Evolutionary conservation across 176 grass and related monocot species (phyloP), one percentile per base, ranked within the genome.

Genomic region (Alloteropsis semialata): DNA sequence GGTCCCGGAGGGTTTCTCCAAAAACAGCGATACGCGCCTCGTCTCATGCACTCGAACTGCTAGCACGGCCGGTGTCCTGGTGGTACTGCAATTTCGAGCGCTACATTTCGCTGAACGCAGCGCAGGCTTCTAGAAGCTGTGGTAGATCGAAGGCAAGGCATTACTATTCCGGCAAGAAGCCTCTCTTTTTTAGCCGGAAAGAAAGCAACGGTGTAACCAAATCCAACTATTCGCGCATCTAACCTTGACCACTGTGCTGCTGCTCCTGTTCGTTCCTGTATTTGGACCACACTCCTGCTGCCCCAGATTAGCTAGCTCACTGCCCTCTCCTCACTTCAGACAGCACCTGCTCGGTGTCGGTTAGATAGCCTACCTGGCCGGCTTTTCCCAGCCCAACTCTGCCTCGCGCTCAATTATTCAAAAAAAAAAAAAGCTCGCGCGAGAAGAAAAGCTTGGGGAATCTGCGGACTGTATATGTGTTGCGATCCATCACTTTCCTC

Each of bases 341-440:
- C n/a, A 56, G 54, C 74, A 39, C 54, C 22, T 28, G 54, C 10
- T 34, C 22, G 22, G 45, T 61, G 56, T 33, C 71, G 33, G 17
- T 80, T 65, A 10, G 45, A 54, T 86, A 45, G 84, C 56, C 72
- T 74, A 87, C 56, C 59, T 27, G 58, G 34, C 32, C 50, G 5
- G 70, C 62, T 30, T 2, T 3, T 17, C 44, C 67, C 41, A 7
- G 22, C 2, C 65, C 38, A 68, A 19, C n/a, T 41, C 64, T 21
- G 18, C 13, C 45, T 15, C 13, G 13, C 13, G 21, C 49, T 21
- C 33, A 18, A 17, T 65, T n/a, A n/a, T n/a, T n/a, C n/a, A n/a
- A n/a, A n/a, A n/a, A n/a, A n/a, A n/a, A n/a, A n/a, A n/a, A n/a
- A n/a, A n/a, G n/a, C n/a, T n/a, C n/a, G n/a, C n/a, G n/a, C n/a